A percentile compares a stretch with the other conserved stretches of the same genome.
phyloP scores from a whole-genome alignment of 2,329 filamentous ascomycete genomes.

The Dactylonectria estremocensis region DNA sequence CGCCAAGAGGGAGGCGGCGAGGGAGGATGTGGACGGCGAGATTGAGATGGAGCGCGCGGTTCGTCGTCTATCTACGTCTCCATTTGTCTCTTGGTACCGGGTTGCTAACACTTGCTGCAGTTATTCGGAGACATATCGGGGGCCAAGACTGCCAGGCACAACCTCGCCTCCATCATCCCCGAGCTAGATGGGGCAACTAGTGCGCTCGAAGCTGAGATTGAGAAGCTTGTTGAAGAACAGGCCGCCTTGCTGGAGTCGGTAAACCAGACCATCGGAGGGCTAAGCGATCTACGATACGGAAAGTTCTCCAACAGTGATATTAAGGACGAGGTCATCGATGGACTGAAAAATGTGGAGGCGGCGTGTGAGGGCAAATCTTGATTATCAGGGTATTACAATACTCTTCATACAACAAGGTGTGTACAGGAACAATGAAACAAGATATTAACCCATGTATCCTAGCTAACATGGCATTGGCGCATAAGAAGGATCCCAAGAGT shows the following conservation, averaged over 20 bases:
- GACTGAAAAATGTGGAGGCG: constrained; percentile 70
- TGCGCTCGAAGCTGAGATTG: constrained; percentile 78
- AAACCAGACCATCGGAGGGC: constrained; percentile 75
- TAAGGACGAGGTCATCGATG: constrained; percentile 76
- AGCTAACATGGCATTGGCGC: constrained; percentile 34
- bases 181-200: constrained; percentile 78
- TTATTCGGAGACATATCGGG: constrained; percentile 69
- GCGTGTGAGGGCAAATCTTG: constrained; percentile 69
- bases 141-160: constrained; percentile 69
- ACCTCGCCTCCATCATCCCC: constrained; percentile 74
- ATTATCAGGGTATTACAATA: constrained; percentile 37
- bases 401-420: constrained; percentile 32
- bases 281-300: constrained; percentile 89
- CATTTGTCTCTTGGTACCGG: background rate
- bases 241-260: constrained; percentile 72
- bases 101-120: constrained; percentile 54
- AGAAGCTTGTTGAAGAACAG: constrained; percentile 76
- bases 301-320: constrained; percentile 77
- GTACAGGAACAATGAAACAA: constrained; percentile 37
- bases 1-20: constrained; percentile 66
- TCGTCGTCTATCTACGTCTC: constrained; percentile 42
- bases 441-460: constrained; percentile 30
- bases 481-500: constrained; percentile 32
- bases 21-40: constrained; percentile 73
- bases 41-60: constrained; percentile 74